A percentile compares a stretch with the other conserved stretches of the same genome.
Evolutionary conservation across 495 filamentous ascomycete species (phyloP).

Genomic region (Neurospora sp.): DNA sequence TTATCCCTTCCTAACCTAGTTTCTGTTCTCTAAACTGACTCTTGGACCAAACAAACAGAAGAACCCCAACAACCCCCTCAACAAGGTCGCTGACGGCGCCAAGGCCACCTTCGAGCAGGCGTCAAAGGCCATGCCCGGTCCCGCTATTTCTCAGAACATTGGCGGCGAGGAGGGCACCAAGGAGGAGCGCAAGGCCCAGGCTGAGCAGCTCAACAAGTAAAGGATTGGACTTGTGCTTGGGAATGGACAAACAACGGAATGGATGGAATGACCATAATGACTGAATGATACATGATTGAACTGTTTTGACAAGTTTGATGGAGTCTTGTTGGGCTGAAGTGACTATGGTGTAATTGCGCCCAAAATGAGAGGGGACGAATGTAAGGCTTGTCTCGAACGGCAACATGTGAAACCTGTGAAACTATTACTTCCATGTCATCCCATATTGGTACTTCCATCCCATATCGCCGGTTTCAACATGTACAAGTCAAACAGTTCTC

Average conservation of each 20-base stretch:
- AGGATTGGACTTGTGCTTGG: neutral
- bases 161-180: constrained; percentile 46
- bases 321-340: neutral
- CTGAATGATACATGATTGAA: neutral
- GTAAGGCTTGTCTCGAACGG: neutral
- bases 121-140: constrained; percentile 40
- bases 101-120: constrained; percentile 26
- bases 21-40: neutral
- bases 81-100: constrained; percentile 15
- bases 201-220: constrained; percentile 55
- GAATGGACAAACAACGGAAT: neutral
- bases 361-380: neutral
- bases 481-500: neutral
- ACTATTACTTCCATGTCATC: neutral
- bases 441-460: neutral
- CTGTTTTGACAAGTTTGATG: neutral
- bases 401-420: neutral
- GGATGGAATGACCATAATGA: neutral
- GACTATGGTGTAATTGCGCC: neutral
- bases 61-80: constrained; percentile 9
- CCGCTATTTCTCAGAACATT: constrained; percentile 38
- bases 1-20: neutral
- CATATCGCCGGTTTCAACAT: neutral
- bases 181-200: constrained; percentile 56
- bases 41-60: neutral